Evolutionary conservation across 2,329 filamentous ascomycete genomes (phyloP).

Genomic region (Colletotrichum orchidophilum): DNA sequence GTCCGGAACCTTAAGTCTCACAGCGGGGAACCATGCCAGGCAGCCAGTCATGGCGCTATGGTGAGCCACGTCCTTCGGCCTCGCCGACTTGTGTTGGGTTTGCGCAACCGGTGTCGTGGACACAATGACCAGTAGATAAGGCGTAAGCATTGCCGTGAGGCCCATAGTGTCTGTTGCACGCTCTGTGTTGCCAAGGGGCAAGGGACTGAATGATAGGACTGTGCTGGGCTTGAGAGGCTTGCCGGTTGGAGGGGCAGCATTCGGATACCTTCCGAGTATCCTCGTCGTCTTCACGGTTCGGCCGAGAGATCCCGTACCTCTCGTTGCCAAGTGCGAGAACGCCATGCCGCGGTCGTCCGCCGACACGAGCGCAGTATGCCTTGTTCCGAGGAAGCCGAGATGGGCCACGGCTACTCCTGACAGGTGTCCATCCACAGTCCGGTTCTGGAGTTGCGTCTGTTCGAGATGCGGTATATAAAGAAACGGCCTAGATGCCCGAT

Average conservation of each 20-base stretch:
- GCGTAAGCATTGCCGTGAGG: slow-evolving; percentile 92
- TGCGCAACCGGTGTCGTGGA: slow-evolving; percentile 96
- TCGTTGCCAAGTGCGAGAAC: slow-evolving; percentile 93
- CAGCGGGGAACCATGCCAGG: slow-evolving; percentile 95
- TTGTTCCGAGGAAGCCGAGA: slow-evolving; percentile 91
- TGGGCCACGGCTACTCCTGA: slow-evolving; percentile 83
- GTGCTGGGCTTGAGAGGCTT: slow-evolving; percentile 90
- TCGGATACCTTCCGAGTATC: slow-evolving; percentile 90
- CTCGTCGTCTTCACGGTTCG: slow-evolving; percentile 89
- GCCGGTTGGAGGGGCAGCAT: slow-evolving; percentile 67
- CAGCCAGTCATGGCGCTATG: slow-evolving; percentile 95
- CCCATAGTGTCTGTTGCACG: slow-evolving; percentile 88
- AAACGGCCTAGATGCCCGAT: slow-evolving; percentile 84
- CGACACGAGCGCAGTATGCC: slow-evolving; percentile 93
- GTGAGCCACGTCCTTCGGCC: slow-evolving; percentile 89
- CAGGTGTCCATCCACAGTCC: slow-evolving; percentile 83
- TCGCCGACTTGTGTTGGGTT: slow-evolving; percentile 91
- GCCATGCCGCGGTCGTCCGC: slow-evolving; percentile 97
- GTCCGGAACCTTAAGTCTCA: slow-evolving; percentile 84
- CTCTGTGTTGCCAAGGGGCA: slow-evolving; percentile 94
- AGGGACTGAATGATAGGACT: slow-evolving; percentile 87
- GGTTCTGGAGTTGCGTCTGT: slow-evolving; percentile 68
- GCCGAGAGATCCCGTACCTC: slow-evolving; percentile 87
- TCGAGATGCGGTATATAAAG: slow-evolving; percentile 85
- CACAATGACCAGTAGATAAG: slow-evolving; percentile 94